A percentile compares a stretch with the other conserved stretches of the same genome.
Evolutionary conservation across 1,284 basidiomycete genomes (phyloP).

Genomic region (Ganoderma leucocontextum): DNA sequence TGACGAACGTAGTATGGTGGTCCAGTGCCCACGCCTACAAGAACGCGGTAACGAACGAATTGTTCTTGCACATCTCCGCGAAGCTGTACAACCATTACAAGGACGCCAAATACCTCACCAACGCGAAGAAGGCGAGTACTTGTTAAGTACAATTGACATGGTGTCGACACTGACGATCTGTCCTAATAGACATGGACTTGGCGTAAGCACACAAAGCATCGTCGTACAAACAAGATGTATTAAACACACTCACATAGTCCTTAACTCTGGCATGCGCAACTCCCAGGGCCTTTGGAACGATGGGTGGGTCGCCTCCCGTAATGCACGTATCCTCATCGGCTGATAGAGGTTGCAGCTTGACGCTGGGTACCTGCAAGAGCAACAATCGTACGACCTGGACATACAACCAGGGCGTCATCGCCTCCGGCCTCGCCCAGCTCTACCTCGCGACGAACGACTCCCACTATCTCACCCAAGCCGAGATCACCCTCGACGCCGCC

Average conservation of each 20-base stretch:
- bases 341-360: slow-evolving; percentile 8
- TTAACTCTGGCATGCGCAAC: slow-evolving; percentile 57
- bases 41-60: slow-evolving; percentile 65
- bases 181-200: slow-evolving; percentile 51
- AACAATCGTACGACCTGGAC: slow-evolving; percentile 65
- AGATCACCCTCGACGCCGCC: slow-evolving; percentile 61
- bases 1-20: slow-evolving; percentile 57
- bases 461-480: slow-evolving; percentile 53
- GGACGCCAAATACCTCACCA: slow-evolving; percentile 51
- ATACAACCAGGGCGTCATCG: slow-evolving; percentile 63
- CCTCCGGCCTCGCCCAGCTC: slow-evolving; percentile 57
- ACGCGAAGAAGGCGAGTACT: slow-evolving; percentile 52
- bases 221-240: neutral
- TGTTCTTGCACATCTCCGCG: slow-evolving; percentile 60
- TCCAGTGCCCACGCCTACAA: slow-evolving; percentile 61
- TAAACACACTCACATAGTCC: slow-evolving; percentile 43
- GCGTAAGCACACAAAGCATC: slow-evolving; percentile 45
- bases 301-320: slow-evolving; percentile 37
- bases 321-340: neutral
- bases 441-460: slow-evolving; percentile 49
- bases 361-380: slow-evolving; percentile 48
- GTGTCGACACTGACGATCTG: neutral
- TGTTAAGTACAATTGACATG: neutral
- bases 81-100: slow-evolving; percentile 51
- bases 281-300: slow-evolving; percentile 59